Percentiles rank a stretch among this genome's conserved stretches.
Conservation (phyloP, 2,329 filamentous ascomycete species). For the Phaeosphaeriaceae sp. region DNA sequence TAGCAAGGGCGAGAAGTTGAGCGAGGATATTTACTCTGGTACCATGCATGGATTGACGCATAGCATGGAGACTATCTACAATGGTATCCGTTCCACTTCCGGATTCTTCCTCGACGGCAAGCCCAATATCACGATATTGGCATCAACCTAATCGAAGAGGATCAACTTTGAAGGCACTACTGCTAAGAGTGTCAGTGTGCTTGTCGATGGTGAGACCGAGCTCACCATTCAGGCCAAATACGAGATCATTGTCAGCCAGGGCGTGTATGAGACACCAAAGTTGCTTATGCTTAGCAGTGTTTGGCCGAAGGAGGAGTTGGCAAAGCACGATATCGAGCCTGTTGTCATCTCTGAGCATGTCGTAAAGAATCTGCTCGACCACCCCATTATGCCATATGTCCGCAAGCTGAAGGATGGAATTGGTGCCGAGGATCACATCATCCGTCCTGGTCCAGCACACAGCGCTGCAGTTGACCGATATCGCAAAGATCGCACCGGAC, state of each 20-base stretch:
- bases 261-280: slow-evolving; percentile 69
- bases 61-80: slow-evolving; percentile 65
- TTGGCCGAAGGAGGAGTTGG: slow-evolving; percentile 61
- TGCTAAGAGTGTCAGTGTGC: slow-evolving; percentile 58
- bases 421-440: slow-evolving; percentile 58
- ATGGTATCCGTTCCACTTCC: slow-evolving; percentile 62
- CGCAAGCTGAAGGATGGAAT: slow-evolving; percentile 57
- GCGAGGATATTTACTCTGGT: slow-evolving; percentile 65
- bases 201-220: slow-evolving; percentile 52
- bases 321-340: slow-evolving; percentile 58
- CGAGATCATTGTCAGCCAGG: slow-evolving; percentile 38
- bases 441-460: slow-evolving; percentile 44
- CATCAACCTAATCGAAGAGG: slow-evolving; percentile 59
- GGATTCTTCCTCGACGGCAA: slow-evolving; percentile 62
- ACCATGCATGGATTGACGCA: slow-evolving; percentile 63
- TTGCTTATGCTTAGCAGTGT: slow-evolving; percentile 69
- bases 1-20: slow-evolving; percentile 59
- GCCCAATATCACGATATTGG: slow-evolving; percentile 63
- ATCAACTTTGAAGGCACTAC: slow-evolving; percentile 60
- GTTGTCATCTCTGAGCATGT: slow-evolving; percentile 66
- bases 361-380: slow-evolving; percentile 69
- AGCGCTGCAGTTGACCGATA: slow-evolving; percentile 46
- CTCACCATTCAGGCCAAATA: slow-evolving; percentile 38
- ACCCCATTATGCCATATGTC: slow-evolving; percentile 30
- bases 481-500: slow-evolving; percentile 52